A percentile compares a stretch with the other conserved stretches of the same genome.
phyloP scores from a whole-genome alignment of 1,284 basidiomycete species.

The Lentinus polychrous region DNA sequence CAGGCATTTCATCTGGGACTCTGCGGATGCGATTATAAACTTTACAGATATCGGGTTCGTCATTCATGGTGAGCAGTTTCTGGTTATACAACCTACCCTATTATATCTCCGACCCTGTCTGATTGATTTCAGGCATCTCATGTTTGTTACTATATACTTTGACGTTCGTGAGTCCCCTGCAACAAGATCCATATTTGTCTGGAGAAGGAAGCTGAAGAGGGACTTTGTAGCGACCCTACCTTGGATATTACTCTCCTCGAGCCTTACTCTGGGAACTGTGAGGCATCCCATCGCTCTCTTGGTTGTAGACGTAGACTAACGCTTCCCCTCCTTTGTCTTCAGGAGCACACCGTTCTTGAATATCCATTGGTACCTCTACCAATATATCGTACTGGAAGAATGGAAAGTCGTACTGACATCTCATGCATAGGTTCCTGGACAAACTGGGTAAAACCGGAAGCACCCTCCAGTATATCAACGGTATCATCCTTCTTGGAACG shows the following conservation, averaged over 20 bases:
- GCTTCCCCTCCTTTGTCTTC: background rate
- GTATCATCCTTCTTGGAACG: constrained; percentile 47
- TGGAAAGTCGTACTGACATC: background rate
- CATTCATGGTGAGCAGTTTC: constrained; percentile 42
- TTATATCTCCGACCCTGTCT: too few relatives aligned
- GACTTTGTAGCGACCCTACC: constrained; percentile 56
- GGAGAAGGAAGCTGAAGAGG: too few relatives aligned
- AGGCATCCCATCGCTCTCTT: constrained; percentile 18
- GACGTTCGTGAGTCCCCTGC: constrained; percentile 44
- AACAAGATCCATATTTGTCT: too few relatives aligned
- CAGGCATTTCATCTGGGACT: constrained; percentile 62
- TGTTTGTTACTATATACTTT: constrained; percentile 55
- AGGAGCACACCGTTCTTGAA: constrained; percentile 76
- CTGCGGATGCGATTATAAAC: constrained; percentile 46
- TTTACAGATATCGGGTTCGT: constrained; percentile 56
- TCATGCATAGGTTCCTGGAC: constrained; percentile 56
- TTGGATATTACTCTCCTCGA: constrained; percentile 63
- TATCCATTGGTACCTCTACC: constrained; percentile 53
- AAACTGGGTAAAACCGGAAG: constrained; percentile 67
- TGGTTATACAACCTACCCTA: too few relatives aligned
- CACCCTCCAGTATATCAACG: constrained; percentile 58
- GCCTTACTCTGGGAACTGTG: constrained; percentile 74
- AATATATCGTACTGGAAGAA: background rate
- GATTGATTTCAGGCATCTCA: constrained; percentile 36
- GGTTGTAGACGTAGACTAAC: background rate